Percentiles rank a stretch among this genome's conserved stretches.
Conservation (phyloP, 139 green algal genomes). For the Volvox reticuliferus region DNA sequence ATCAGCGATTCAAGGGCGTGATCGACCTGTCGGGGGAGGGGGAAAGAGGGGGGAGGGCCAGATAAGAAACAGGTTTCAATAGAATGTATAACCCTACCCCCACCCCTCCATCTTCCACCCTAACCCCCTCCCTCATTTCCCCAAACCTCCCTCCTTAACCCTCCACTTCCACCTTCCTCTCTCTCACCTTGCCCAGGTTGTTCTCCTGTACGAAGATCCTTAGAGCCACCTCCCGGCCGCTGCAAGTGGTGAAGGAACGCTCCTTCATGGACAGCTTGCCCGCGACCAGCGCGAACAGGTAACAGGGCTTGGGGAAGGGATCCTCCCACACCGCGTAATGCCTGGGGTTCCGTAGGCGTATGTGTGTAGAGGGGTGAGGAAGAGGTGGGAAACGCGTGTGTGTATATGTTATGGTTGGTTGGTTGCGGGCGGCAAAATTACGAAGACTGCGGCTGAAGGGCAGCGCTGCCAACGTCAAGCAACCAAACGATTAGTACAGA, state of each 20-base stretch:
- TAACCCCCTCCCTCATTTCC: background rate
- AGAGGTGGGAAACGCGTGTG: background rate
- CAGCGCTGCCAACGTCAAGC: no score
- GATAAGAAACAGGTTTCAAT: no score
- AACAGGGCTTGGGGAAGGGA: slow-evolving; percentile 97
- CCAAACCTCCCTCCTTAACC: background rate
- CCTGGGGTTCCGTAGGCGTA: no score
- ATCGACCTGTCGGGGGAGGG: slow-evolving; percentile 57
- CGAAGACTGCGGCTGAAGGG: no score
- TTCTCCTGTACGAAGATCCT: slow-evolving; percentile 89
- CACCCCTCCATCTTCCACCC: background rate
- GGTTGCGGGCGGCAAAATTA: no score
- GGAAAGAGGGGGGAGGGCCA: background rate
- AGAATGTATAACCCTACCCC: background rate
- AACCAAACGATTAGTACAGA: no score
- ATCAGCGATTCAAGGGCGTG: slow-evolving; percentile 95
- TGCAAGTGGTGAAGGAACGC: slow-evolving; percentile 87
- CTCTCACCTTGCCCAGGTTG: slow-evolving; percentile 63
- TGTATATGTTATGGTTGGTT: background rate
- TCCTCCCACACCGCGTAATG: slow-evolving; percentile 91
- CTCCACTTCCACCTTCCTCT: background rate
- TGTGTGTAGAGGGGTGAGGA: background rate
- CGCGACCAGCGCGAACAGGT: slow-evolving; percentile 99
- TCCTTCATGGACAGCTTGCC: slow-evolving; percentile 89
- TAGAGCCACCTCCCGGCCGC: slow-evolving; percentile 86